These are phyloP conservation scores for Fusarium hostae DNA, from an alignment of 2,329 filamentous ascomycete species.

Conservation along the genomic window DNA sequence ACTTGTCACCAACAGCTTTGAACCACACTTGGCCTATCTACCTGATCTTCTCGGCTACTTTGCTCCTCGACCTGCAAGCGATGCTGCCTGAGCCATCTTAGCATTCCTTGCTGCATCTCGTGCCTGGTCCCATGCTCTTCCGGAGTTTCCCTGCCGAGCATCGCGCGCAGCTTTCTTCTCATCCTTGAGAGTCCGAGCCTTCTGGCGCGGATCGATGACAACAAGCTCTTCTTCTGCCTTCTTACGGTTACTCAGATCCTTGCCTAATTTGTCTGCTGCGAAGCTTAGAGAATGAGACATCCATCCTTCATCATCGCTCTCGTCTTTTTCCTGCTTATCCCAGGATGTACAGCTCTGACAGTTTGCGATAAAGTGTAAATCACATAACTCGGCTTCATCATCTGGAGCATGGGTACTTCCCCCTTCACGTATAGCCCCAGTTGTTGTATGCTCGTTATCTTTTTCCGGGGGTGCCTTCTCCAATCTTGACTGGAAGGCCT, in stretches of 20 bases:
- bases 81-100: constrained; percentile 64
- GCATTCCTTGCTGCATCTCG: constrained; percentile 64
- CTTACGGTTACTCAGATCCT: constrained; percentile 89
- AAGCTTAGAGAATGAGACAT: constrained; percentile 88
- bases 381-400: constrained; percentile 82
- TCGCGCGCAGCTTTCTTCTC: constrained; percentile 71
- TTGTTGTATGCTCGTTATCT: constrained; percentile 36
- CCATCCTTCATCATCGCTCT: constrained; percentile 77
- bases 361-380: constrained; percentile 94
- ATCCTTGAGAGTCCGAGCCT: constrained; percentile 77
- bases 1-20: constrained; percentile 8
- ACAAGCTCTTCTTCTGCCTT: constrained; percentile 92
- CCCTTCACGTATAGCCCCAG: constrained; percentile 43
- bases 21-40: constrained; percentile 14
- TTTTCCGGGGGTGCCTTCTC: constrained; percentile 62
- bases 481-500: constrained; percentile 82
- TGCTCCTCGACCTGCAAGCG: constrained; percentile 67
- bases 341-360: constrained; percentile 92
- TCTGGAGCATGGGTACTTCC: constrained; percentile 52
- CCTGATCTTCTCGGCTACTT: constrained; percentile 49
- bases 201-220: constrained; percentile 91
- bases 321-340: constrained; percentile 73
- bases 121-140: constrained; percentile 66
- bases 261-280: constrained; percentile 88
- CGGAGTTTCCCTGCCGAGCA: constrained; percentile 61